Evolutionary conservation across 169 alveolate species (phyloP).

Genomic region (Cryptosporidium ubiquitum): DNA sequence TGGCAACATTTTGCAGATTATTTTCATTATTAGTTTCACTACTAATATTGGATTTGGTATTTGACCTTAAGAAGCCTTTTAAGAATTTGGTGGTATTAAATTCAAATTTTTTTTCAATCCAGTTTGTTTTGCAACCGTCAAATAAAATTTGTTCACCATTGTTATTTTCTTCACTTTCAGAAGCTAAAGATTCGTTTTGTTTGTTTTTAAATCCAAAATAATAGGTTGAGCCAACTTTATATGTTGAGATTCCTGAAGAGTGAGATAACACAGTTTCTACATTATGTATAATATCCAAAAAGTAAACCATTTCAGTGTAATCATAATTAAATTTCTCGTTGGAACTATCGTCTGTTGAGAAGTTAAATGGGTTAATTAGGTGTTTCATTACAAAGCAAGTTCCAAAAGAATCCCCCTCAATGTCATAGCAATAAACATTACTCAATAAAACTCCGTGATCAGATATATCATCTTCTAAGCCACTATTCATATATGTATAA

Average conservation of each 20-base stretch:
- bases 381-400: conserved; percentile 70
- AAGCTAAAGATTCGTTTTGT: background rate
- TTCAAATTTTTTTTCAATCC: conserved; percentile 59
- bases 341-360: background rate
- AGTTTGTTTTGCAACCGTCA: conserved; percentile 69
- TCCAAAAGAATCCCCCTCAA: conserved; percentile 71
- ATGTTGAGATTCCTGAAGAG: conserved; percentile 36
- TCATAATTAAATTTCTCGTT: background rate
- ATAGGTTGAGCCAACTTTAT: conserved; percentile 39
- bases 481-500: conserved; percentile 7
- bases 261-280: conserved; percentile 67
- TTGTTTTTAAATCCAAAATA: conserved; percentile 42
- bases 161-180: background rate
- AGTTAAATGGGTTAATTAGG: conserved; percentile 28
- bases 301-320: background rate
- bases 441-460: conserved; percentile 59
- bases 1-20: background rate
- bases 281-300: conserved; percentile 55
- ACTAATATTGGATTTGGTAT: background rate
- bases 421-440: conserved; percentile 64
- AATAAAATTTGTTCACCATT: background rate
- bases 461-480: background rate
- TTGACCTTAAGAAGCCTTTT: conserved; percentile 1
- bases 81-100: conserved; percentile 31
- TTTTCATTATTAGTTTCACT: background rate